Evolutionary conservation across 1,284 basidiomycete genomes (phyloP).

Genomic region (Exobasidium rhododendri): DNA sequence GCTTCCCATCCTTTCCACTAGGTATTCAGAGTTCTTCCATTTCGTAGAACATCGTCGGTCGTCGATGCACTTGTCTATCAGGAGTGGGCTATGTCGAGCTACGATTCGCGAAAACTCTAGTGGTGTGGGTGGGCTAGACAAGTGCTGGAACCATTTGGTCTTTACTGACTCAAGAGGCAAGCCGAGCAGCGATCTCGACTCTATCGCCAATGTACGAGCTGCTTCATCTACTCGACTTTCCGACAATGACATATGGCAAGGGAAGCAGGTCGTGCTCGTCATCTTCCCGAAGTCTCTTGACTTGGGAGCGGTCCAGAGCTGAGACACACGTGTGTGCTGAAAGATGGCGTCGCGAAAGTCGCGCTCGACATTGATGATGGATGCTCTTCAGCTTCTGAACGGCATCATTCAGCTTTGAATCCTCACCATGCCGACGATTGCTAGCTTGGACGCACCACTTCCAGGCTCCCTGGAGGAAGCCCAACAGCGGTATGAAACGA

Average conservation of each 20-base stretch:
- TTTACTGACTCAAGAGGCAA: neutral
- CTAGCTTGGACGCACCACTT: slow-evolving; percentile 1
- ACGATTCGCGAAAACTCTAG: slow-evolving; percentile 11
- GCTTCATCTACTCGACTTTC: slow-evolving; percentile 1
- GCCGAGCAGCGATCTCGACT: slow-evolving; percentile 7
- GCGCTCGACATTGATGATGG: slow-evolving; percentile 1
- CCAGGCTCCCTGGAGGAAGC: slow-evolving; percentile 44
- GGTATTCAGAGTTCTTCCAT: slow-evolving; percentile 36
- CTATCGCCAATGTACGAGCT: neutral
- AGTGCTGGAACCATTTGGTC: neutral
- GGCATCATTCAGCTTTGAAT: neutral
- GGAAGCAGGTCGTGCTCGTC: too few relatives aligned
- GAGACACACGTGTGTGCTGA: too few relatives aligned
- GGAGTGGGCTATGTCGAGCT: slow-evolving; percentile 20
- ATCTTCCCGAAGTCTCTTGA: too few relatives aligned
- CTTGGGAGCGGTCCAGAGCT: too few relatives aligned
- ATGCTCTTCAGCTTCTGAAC: too few relatives aligned
- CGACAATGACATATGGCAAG: neutral
- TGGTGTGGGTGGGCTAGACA: slow-evolving; percentile 5
- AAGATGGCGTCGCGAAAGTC: neutral
- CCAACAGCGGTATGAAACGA: slow-evolving; percentile 36
- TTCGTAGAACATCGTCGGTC: slow-evolving; percentile 17
- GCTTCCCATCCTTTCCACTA: slow-evolving; percentile 27
- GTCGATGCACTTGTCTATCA: slow-evolving; percentile 25
- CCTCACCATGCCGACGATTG: neutral